These are phyloP conservation scores for Cytidiella melzeri DNA, from an alignment of 768 basidiomycete genomes.

Conservation along the genomic window DNA sequence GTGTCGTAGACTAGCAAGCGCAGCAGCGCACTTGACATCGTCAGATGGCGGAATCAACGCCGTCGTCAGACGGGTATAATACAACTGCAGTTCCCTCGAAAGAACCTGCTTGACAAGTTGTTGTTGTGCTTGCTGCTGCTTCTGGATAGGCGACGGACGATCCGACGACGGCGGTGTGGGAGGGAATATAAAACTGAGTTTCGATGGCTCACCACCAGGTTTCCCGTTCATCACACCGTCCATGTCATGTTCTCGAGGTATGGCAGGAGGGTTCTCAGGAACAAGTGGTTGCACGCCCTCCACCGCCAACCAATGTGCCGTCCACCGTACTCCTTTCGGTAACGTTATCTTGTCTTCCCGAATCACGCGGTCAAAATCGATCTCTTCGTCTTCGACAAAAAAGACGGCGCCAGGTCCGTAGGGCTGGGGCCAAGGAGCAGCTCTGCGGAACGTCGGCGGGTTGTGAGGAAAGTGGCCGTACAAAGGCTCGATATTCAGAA, in stretches of 20 bases:
- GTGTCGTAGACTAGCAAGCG: constrained; percentile 79
- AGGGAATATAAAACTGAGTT: constrained; percentile 20
- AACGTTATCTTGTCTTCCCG: constrained; percentile 80
- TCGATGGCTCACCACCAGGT: constrained; percentile 19
- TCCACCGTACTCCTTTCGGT: constrained; percentile 79
- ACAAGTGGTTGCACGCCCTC: constrained; percentile 98
- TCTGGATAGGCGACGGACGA: constrained; percentile 23
- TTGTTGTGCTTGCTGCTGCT: constrained; percentile 49
- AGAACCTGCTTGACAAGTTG: constrained; percentile 88
- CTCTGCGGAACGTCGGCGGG: constrained; percentile 53
- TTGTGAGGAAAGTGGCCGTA: constrained; percentile 76
- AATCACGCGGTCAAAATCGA: constrained; percentile 90
- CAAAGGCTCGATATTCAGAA: constrained; percentile 92
- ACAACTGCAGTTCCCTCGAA: constrained; percentile 89
- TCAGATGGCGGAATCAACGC: constrained; percentile 74
- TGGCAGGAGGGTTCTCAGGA: constrained; percentile 88
- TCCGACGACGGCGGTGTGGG: constrained; percentile 24
- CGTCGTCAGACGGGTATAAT: constrained; percentile 86
- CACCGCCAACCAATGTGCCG: constrained; percentile 96
- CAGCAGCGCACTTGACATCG: constrained; percentile 73
- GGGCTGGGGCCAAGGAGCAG: constrained; percentile 39
- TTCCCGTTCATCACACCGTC: constrained; percentile 22
- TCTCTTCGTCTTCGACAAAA: constrained; percentile 94
- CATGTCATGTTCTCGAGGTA: constrained; percentile 47
- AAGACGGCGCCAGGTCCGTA: constrained; percentile 69